These are phyloP conservation scores for Sporothrix inflata DNA, from an alignment of 2,329 filamentous ascomycete genomes.

Conservation along the genomic window DNA sequence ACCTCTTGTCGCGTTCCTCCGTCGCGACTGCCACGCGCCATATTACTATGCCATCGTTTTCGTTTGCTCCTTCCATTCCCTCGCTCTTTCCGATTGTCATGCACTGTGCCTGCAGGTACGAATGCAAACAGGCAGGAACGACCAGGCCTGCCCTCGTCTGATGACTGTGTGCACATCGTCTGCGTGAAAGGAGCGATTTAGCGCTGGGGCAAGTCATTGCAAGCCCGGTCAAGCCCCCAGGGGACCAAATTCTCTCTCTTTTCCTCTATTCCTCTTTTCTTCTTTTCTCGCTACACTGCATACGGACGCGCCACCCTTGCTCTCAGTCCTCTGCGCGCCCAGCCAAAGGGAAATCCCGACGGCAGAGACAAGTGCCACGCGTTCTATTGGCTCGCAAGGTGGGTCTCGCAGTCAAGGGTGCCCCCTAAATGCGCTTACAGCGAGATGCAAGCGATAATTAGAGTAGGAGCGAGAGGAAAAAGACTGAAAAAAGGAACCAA, in stretches of 20 bases:
- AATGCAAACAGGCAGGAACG: not conserved
- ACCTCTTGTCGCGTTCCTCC: not conserved
- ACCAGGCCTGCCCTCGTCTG: constrained; percentile 7
- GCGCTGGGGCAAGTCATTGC: not conserved
- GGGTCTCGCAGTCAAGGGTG: not conserved
- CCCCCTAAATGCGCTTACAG: constrained; percentile 20
- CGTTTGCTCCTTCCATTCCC: not conserved
- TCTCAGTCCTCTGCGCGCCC: not conserved
- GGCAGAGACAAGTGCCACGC: constrained; percentile 17
- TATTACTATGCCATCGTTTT: not conserved
- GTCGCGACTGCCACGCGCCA: not conserved
- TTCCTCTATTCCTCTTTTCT: not conserved
- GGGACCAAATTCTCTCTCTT: not conserved
- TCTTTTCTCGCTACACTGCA: constrained; percentile 11
- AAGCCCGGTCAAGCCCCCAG: not conserved
- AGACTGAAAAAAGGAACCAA: not conserved
- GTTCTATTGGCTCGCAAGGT: constrained; percentile 19
- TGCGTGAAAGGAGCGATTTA: constrained; percentile 1
- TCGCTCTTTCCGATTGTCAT: constrained; percentile 15
- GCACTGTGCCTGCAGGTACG: constrained; percentile 9
- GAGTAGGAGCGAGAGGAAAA: not conserved
- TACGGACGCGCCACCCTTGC: constrained; percentile 16
- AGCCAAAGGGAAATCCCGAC: constrained; percentile 23
- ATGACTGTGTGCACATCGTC: not conserved
- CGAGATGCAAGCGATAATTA: not conserved